phyloP scores from a whole-genome alignment of 2,329 filamentous ascomycete species.

The Ophiobolus disseminans region DNA sequence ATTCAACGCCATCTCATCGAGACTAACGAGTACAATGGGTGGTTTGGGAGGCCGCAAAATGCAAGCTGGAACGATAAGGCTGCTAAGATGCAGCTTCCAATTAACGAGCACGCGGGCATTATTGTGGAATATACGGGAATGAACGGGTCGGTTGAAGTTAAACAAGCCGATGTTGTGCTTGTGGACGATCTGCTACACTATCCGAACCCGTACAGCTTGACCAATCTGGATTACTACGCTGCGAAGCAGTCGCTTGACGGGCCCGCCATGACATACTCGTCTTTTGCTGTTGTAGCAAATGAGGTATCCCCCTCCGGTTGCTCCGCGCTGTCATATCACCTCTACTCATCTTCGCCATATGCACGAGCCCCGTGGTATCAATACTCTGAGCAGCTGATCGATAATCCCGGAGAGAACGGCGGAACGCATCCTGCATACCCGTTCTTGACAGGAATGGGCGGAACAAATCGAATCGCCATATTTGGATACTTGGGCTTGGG shows the following conservation, averaged over 20 bases:
- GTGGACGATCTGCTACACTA: slow-evolving; percentile 70
- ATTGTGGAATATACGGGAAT: slow-evolving; percentile 70
- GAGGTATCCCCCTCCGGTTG: slow-evolving; percentile 71
- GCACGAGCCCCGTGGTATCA: slow-evolving; percentile 72
- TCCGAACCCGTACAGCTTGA: slow-evolving; percentile 61
- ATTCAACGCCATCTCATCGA: slow-evolving; percentile 64
- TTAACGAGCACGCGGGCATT: slow-evolving; percentile 62
- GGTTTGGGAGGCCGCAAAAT: slow-evolving; percentile 63
- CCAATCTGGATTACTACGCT: slow-evolving; percentile 73
- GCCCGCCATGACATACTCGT: slow-evolving; percentile 76
- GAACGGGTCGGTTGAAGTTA: slow-evolving; percentile 71
- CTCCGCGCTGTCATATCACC: slow-evolving; percentile 70
- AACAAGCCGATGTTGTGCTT: slow-evolving; percentile 74
- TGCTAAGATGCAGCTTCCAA: slow-evolving; percentile 63
- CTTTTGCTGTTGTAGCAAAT: slow-evolving; percentile 72
- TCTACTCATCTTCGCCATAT: slow-evolving; percentile 70
- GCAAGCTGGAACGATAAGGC: slow-evolving; percentile 65
- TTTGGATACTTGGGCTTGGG: slow-evolving; percentile 73
- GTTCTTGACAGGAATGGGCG: slow-evolving; percentile 74
- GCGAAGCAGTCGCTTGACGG: slow-evolving; percentile 71
- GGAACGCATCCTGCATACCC: slow-evolving; percentile 73
- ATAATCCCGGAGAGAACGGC: slow-evolving; percentile 66
- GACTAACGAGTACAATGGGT: slow-evolving; percentile 64
- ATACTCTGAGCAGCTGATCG: slow-evolving; percentile 72
- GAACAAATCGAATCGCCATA: slow-evolving; percentile 70